Evolutionary conservation across 768 basidiomycete species (phyloP).

Genomic region (Tricholoma saponaceum): DNA sequence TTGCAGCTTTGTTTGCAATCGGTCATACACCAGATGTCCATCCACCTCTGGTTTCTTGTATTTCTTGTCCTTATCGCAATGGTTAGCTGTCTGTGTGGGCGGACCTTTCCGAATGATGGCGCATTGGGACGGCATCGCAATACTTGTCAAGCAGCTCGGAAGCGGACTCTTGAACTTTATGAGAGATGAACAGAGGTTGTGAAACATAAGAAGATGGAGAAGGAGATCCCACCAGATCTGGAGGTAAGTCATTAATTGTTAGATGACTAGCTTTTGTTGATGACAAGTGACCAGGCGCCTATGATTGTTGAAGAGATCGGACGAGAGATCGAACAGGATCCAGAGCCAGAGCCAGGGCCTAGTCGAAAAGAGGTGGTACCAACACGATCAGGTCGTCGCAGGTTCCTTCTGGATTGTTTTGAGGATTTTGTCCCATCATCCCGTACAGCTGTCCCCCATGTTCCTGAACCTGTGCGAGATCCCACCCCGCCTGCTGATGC

Average conservation of each 20-base stretch:
- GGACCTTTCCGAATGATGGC: background rate
- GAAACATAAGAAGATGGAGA: background rate
- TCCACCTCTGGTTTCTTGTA: background rate
- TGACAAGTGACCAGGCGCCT: background rate
- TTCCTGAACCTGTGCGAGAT: background rate
- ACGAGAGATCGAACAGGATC: background rate
- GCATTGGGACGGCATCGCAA: background rate
- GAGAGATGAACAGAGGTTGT: background rate
- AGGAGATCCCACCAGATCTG: background rate
- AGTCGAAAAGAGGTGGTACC: background rate
- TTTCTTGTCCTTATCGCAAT: no score
- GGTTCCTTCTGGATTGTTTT: background rate
- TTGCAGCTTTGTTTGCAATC: no score
- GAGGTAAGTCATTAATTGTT: background rate
- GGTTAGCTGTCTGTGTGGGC: background rate
- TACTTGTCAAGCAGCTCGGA: background rate
- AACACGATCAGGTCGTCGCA: background rate
- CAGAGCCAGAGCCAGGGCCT: background rate
- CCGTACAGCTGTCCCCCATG: conserved; percentile 2
- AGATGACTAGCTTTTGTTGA: background rate
- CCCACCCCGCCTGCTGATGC: background rate
- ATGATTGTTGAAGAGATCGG: background rate
- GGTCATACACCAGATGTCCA: background rate
- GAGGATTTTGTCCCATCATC: conserved; percentile 2
- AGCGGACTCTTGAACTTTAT: background rate